phyloP scores from a whole-genome alignment of 805 yeast species.

The Candida parachauliodes region DNA sequence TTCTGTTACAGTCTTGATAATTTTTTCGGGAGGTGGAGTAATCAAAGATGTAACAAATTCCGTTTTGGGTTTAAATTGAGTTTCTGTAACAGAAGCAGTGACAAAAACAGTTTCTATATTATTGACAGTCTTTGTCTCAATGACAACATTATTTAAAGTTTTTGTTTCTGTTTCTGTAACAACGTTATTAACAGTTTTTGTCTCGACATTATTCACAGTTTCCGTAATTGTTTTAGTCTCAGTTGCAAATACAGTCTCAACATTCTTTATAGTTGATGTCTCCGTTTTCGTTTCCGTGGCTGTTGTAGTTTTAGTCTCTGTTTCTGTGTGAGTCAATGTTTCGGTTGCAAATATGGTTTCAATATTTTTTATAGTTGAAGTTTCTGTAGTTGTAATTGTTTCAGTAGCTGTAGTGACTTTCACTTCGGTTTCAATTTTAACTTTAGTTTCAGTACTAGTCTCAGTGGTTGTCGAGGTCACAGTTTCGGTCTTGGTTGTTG shows the following conservation, averaged over 20 bases:
- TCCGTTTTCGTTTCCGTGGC: neutral
- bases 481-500: neutral
- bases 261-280: neutral
- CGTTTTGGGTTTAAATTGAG: neutral
- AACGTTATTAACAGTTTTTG: neutral
- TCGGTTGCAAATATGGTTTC: neutral
- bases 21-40: neutral
- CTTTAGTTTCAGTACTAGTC: neutral
- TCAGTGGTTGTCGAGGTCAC: neutral
- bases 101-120: neutral
- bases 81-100: neutral
- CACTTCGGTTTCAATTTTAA: neutral
- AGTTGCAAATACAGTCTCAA: neutral
- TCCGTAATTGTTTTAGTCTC: neutral
- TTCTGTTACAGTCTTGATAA: neutral
- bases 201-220: neutral
- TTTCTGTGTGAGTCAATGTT: neutral
- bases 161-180: neutral
- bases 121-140: neutral
- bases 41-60: neutral
- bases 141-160: too few species aligned
- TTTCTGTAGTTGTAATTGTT: neutral
- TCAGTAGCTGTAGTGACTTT: neutral
- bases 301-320: neutral
- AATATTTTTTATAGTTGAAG: neutral